Evolutionary conservation across 2,329 filamentous ascomycete species (phyloP).

Genomic region (Colletotrichum echinochloae): DNA sequence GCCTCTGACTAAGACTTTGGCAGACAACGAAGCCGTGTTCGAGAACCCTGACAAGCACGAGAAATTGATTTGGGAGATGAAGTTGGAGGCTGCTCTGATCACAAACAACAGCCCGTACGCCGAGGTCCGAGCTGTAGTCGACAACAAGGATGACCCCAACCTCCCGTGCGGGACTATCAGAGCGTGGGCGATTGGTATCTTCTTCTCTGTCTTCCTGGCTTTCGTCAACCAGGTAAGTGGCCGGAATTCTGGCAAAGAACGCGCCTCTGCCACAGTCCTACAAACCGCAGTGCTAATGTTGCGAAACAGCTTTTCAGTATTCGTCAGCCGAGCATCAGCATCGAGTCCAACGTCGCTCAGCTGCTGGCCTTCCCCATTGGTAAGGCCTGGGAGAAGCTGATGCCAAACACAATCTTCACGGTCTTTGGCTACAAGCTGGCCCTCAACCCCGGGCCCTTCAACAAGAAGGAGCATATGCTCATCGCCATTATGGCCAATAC

Average conservation of each 20-base stretch:
- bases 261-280: too few relatives aligned
- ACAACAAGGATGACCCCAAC: constrained; percentile 65
- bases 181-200: constrained; percentile 65
- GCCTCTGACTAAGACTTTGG: not conserved
- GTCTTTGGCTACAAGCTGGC: constrained; percentile 59
- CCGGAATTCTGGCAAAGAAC: not conserved
- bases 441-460: constrained; percentile 68
- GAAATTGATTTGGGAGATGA: constrained; percentile 65
- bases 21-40: constrained; percentile 48
- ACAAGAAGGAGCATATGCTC: constrained; percentile 70
- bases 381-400: constrained; percentile 60
- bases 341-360: constrained; percentile 68
- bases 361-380: constrained; percentile 68
- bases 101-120: constrained; percentile 68
- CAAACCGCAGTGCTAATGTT: not conserved
- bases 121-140: constrained; percentile 67
- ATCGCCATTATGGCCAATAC: constrained; percentile 71
- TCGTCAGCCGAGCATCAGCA: constrained; percentile 65
- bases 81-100: constrained; percentile 65
- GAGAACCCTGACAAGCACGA: constrained; percentile 60
- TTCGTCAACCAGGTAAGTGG: constrained; percentile 62
- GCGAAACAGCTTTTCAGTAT: constrained; percentile 62
- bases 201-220: constrained; percentile 61
- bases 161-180: constrained; percentile 66
- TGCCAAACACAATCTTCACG: constrained; percentile 66